These are phyloP conservation scores for Umbelopsis sp. DNA, from an alignment of 192 early-diverging fungal genomes.

Conservation along the genomic window DNA sequence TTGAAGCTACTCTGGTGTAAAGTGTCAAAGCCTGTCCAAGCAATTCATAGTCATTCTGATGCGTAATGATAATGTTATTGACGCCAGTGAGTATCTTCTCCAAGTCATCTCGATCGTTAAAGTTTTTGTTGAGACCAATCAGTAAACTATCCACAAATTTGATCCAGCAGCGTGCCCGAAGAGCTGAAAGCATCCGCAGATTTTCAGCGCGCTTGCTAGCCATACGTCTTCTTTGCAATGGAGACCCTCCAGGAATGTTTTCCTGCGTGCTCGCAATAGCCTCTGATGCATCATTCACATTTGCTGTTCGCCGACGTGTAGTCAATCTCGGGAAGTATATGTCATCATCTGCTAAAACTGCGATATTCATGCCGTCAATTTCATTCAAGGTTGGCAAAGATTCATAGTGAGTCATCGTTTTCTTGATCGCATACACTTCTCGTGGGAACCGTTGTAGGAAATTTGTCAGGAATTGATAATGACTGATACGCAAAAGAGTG, in stretches of 20 bases:
- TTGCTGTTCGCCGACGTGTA: neutral
- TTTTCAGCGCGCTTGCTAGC: constrained; percentile 24
- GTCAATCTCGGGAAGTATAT: constrained; percentile 43
- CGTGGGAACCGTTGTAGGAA: constrained; percentile 51
- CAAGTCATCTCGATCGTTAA: constrained; percentile 50
- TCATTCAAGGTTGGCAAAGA: constrained; percentile 26
- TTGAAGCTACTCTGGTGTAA: constrained; percentile 47
- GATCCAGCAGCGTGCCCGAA: constrained; percentile 55
- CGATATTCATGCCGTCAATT: neutral
- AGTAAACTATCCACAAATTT: constrained; percentile 53
- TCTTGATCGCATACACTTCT: constrained; percentile 53
- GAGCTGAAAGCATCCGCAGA: constrained; percentile 36
- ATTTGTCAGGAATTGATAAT: constrained; percentile 58
- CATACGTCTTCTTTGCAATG: neutral
- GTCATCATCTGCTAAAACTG: constrained; percentile 19
- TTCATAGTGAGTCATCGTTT: constrained; percentile 46
- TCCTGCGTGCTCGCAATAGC: neutral
- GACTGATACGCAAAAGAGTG: constrained; percentile 51
- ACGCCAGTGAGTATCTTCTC: constrained; percentile 49
- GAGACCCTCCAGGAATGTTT: neutral
- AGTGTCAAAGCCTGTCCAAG: constrained; percentile 52
- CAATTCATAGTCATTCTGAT: constrained; percentile 51
- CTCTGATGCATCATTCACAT: neutral
- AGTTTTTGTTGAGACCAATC: constrained; percentile 50
- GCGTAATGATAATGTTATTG: constrained; percentile 51